phyloP scores from a whole-genome alignment of 306 rosid species.

The Rosa multiflora region DNA sequence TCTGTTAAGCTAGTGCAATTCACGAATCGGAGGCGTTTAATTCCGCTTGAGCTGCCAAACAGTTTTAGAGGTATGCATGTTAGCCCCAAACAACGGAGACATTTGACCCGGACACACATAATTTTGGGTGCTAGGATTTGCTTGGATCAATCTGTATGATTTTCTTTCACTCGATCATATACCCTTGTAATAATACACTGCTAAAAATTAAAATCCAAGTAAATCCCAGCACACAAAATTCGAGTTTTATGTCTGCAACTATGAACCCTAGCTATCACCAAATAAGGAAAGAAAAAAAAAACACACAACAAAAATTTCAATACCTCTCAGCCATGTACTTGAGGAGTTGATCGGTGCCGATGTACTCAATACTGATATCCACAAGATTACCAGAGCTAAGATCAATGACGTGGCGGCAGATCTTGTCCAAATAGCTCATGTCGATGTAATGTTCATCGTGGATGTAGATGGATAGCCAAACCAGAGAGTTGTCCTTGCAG shows the following conservation, averaged over 20 bases:
- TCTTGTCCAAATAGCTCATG: constrained; percentile 1
- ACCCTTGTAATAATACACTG: too few species aligned
- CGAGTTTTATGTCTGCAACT: background rate
- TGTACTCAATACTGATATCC: constrained; percentile 39
- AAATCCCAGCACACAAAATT: background rate
- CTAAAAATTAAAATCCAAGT: too few species aligned
- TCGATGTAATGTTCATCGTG: background rate
- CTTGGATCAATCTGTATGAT: too few species aligned
- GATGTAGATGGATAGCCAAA: constrained; percentile 54
- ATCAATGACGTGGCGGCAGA: constrained; percentile 49
- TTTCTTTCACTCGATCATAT: too few species aligned
- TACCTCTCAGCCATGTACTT: constrained; percentile 42
- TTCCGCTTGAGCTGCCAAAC: constrained; percentile 2
- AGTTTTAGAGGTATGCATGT: background rate
- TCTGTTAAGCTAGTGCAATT: background rate
- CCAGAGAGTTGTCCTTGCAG: constrained; percentile 45
- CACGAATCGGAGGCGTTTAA: background rate
- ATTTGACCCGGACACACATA: background rate
- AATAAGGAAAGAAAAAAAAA: background rate
- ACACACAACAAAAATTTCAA: too few species aligned
- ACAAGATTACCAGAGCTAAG: constrained; percentile 44
- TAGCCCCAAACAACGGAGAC: background rate
- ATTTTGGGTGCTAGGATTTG: background rate
- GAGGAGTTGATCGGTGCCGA: constrained; percentile 44
- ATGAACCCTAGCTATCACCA: background rate